These are phyloP conservation scores for Penicillium italicum DNA, from an alignment of 2,329 filamentous ascomycete genomes.

Conservation along the genomic window DNA sequence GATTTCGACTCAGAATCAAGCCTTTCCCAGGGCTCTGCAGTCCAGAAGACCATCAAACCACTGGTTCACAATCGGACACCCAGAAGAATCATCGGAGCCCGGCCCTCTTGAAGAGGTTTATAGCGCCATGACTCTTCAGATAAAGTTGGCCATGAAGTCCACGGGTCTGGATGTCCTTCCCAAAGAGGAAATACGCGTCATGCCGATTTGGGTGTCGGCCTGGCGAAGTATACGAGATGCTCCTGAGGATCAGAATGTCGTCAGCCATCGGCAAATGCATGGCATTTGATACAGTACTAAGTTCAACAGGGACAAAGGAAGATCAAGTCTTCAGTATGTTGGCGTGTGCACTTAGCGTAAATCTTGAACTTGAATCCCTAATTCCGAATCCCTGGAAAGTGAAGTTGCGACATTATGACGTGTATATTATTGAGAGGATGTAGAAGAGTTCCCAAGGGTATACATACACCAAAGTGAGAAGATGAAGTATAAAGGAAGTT, in stretches of 20 bases:
- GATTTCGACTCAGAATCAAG: neutral
- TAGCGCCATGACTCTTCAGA: neutral
- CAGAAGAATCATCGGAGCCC: neutral
- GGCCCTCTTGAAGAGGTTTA: neutral
- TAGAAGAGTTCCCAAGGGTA: neutral
- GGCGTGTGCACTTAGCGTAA: neutral
- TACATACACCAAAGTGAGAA: too few species aligned
- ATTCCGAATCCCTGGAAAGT: neutral
- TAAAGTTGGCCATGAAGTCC: neutral
- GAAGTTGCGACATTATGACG: neutral
- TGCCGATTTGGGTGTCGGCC: neutral
- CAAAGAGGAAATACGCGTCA: neutral
- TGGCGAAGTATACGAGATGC: neutral
- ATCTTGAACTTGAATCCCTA: neutral
- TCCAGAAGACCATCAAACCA: neutral
- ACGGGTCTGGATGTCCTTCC: neutral
- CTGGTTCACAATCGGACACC: neutral
- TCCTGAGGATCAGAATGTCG: slow-evolving; percentile 2
- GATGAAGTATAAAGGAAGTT: neutral
- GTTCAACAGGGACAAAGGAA: neutral
- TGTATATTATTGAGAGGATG: neutral
- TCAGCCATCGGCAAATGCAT: neutral
- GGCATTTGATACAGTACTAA: neutral
- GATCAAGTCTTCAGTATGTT: neutral
- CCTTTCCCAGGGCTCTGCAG: neutral